These are phyloP conservation scores for Fusarium temperatum DNA, from an alignment of 2,329 filamentous ascomycete species.

Conservation along the genomic window DNA sequence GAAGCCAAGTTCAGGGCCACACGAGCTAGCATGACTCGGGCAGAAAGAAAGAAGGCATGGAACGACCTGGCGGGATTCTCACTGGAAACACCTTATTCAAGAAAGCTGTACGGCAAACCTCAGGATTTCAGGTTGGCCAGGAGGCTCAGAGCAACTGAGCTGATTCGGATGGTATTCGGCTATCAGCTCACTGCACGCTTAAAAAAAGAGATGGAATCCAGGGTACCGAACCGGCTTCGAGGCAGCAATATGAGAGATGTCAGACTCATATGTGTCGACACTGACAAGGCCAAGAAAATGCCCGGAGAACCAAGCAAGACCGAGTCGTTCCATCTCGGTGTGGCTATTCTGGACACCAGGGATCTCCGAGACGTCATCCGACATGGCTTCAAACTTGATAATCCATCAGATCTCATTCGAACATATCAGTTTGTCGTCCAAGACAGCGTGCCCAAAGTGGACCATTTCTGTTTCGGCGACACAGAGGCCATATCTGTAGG, in stretches of 20 bases:
- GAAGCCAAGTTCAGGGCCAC: not conserved
- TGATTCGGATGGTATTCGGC: conserved; percentile 3
- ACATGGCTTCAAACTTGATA: not conserved
- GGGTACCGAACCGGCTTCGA: not conserved
- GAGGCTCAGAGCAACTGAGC: not conserved
- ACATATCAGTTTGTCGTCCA: conserved; percentile 12
- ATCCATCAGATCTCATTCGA: not conserved
- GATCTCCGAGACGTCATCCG: not conserved
- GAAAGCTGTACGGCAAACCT: not conserved
- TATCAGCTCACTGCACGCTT: not conserved
- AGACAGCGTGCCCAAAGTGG: not conserved
- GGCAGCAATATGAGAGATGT: not conserved
- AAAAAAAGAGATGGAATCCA: not conserved
- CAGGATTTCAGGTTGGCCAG: not conserved
- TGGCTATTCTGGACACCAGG: conserved; percentile 21
- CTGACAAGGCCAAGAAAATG: not conserved
- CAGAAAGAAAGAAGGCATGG: not conserved
- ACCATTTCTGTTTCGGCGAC: conserved; percentile 4
- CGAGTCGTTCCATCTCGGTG: conserved; percentile 9
- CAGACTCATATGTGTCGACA: conserved; percentile 16
- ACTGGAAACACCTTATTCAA: conserved; percentile 6
- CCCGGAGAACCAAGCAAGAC: no score
- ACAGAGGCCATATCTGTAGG: not conserved
- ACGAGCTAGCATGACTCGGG: not conserved
- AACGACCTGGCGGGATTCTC: not conserved